Evolutionary conservation across 306 rosid species (phyloP).

Genomic region (Cucumis sativus): DNA sequence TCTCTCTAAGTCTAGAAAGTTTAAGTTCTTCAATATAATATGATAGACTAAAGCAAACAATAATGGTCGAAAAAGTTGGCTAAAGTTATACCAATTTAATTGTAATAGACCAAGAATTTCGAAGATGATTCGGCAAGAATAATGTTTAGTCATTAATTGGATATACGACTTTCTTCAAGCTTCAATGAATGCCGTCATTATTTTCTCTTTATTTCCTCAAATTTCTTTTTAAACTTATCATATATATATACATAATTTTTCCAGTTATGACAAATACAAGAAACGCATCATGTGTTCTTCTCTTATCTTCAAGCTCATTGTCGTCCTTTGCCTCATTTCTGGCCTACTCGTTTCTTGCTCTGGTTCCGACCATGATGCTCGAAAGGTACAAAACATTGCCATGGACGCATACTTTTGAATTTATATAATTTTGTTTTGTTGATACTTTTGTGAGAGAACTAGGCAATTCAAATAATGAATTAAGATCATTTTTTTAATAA

Average conservation of each 20-base stretch:
- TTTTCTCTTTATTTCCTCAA: not conserved
- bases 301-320: not conserved
- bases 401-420: not conserved
- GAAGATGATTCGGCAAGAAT: not conserved
- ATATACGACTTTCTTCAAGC: not conserved
- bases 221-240: not conserved
- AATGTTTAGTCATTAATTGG: not conserved
- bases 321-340: not conserved
- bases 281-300: not conserved
- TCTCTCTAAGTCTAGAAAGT: not conserved
- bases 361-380: not conserved
- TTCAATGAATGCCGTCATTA: not conserved
- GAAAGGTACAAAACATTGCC: not conserved
- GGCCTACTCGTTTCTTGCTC: not conserved
- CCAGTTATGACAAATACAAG: not conserved
- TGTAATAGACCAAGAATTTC: not conserved
- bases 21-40: not conserved
- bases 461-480: no score
- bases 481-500: no score
- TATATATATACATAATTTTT: not conserved
- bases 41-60: not conserved
- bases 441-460: no score
- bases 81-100: not conserved
- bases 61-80: not conserved
- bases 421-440: no score